phyloP scores from a whole-genome alignment of 1,284 basidiomycete species.

The Vanrija sp. region DNA sequence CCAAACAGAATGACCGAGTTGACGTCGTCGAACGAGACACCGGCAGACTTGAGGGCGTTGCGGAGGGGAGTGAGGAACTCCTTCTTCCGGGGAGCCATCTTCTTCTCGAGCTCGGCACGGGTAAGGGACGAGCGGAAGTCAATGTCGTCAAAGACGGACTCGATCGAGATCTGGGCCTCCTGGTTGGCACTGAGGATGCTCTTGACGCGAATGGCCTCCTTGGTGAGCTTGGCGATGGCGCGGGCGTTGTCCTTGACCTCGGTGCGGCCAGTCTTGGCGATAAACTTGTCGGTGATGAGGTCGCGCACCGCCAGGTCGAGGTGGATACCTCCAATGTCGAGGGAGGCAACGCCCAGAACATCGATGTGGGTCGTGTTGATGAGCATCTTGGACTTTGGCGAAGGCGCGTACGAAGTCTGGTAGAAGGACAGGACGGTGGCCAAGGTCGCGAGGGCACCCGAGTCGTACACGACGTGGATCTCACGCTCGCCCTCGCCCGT shows the following conservation, averaged over 20 bases:
- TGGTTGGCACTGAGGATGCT: slow-evolving; percentile 88
- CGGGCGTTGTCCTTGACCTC: slow-evolving; percentile 59
- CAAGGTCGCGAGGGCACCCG: slow-evolving; percentile 79
- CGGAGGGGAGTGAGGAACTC: slow-evolving; percentile 70
- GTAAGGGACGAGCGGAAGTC: slow-evolving; percentile 80
- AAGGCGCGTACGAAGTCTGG: slow-evolving; percentile 51
- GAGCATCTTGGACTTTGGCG: slow-evolving; percentile 50
- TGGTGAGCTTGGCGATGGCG: slow-evolving; percentile 89
- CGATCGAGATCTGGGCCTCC: slow-evolving; percentile 69
- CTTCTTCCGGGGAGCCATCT: slow-evolving; percentile 52
- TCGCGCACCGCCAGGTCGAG: slow-evolving; percentile 81
- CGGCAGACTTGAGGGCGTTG: slow-evolving; percentile 69
- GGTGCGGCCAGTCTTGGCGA: slow-evolving; percentile 52
- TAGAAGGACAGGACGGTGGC: slow-evolving; percentile 82
- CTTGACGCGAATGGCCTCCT: slow-evolving; percentile 89
- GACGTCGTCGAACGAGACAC: slow-evolving; percentile 63
- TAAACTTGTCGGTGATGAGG: slow-evolving; percentile 72
- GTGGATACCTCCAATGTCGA: slow-evolving; percentile 73
- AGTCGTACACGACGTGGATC: slow-evolving; percentile 89
- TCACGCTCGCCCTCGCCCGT: slow-evolving; percentile 57
- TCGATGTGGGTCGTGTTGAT: slow-evolving; percentile 68
- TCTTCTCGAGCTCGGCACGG: slow-evolving; percentile 72
- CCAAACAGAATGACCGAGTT: slow-evolving; percentile 88
- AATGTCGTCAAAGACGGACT: slow-evolving; percentile 83
- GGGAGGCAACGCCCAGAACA: slow-evolving; percentile 74